Base-by-base conservation (phyloP, 176 grass and related monocot genomes). In the Luzula sylvatica region DNA sequence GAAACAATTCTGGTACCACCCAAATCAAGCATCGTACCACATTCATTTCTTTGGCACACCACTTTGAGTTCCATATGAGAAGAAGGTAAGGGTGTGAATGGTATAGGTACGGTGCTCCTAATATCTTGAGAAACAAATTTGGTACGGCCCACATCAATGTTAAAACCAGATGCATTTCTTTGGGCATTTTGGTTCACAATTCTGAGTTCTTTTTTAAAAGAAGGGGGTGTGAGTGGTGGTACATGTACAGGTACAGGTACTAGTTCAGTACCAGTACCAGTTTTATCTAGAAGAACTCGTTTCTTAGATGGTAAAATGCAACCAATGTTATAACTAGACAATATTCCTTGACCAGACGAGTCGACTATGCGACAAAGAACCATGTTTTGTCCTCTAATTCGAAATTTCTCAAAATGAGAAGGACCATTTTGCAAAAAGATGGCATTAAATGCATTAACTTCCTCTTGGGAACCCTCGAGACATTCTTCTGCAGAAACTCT, bases 291-390 rank as follows among this genome's bases (percentile, higher is more conserved):
- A 50, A 16, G 27, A 47, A 61, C 22, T 8, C 3, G 15, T 41
- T 18, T 35, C 0, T 21, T 13, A 70, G n/a, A 20, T 62, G 28
- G 27, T 18, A 27, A 25, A 15, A 24, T 26, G 52, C 50, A 47
- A 41, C 74, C 70, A 39, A 70, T 56, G 69, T 52, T 54, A 27
- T 81, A 88, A 75, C 80, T 75, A 70, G 65, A 88, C 62, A 83
- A 39, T 61, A 68, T 61, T 22, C 83, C 80, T 14, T 72, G 70
- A 47, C 62, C 72, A 50, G 78, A 82, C 18, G 72, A 78, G 62
- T 95, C 89, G 7, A 85, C 80, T 66, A 88, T 78, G 13, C 52
- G 69, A 51, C 80, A 78, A 2, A 5, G 7, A 11, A 44, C 7
- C 13, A 62, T 40, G 11, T 46, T 59, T 50, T 38, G 47, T 20